Percentiles rank a stretch among this genome's conserved stretches.
Conservation (phyloP, 495 filamentous ascomycete genomes). For the Aspergillus baeticus region DNA sequence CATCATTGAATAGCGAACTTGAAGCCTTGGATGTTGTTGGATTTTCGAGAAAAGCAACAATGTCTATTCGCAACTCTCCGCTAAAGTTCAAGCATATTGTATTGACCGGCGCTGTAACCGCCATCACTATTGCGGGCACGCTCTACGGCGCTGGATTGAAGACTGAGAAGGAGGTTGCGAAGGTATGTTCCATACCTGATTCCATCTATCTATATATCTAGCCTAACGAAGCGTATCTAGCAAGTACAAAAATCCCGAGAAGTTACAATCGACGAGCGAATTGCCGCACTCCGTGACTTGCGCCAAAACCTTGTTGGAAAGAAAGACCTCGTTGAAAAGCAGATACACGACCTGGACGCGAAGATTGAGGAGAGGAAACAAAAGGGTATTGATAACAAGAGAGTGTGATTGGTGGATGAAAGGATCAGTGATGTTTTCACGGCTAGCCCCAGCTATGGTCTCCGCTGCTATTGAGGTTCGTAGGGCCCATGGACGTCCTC, state of each 20-base stretch:
- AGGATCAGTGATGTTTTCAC: neutral
- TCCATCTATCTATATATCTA: neutral
- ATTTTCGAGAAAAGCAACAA: neutral
- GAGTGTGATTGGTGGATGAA: neutral
- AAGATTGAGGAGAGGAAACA: constrained; percentile 40
- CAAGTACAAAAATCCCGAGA: constrained; percentile 41
- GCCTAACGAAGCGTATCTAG: constrained; percentile 22
- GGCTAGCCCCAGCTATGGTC: neutral
- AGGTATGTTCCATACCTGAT: constrained; percentile 30
- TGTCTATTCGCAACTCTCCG: constrained; percentile 23
- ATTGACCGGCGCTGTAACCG: constrained; percentile 44
- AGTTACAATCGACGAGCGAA: constrained; percentile 52
- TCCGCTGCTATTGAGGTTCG: neutral
- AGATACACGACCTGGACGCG: constrained; percentile 52
- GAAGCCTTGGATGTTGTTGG: neutral
- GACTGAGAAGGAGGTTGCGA: constrained; percentile 41
- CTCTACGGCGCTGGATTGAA: constrained; percentile 57
- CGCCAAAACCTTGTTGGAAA: constrained; percentile 48
- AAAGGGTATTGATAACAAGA: constrained; percentile 23
- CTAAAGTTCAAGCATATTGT: constrained; percentile 38
- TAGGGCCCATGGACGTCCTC: no score
- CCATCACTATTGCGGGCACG: constrained; percentile 51
- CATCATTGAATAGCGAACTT: neutral
- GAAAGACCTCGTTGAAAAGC: constrained; percentile 53
- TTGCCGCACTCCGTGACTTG: constrained; percentile 47